A percentile compares a stretch with the other conserved stretches of the same genome.
Evolutionary conservation across 345 rosid species (phyloP).

Genomic region (Populus ilicifolia): DNA sequence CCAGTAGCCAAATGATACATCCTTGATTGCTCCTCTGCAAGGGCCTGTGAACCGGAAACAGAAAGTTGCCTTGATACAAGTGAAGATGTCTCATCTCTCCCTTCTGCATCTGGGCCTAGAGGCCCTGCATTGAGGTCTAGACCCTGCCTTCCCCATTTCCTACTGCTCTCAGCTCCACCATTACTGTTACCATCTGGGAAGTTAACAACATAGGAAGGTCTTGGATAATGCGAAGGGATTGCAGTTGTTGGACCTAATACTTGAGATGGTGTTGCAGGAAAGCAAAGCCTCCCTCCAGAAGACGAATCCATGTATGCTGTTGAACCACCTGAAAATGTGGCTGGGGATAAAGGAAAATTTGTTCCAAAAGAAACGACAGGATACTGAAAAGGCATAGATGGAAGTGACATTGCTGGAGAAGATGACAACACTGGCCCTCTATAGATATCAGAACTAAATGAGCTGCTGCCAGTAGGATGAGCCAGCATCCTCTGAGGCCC

Average conservation of each 20-base stretch:
- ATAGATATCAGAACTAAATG: conserved; percentile 55
- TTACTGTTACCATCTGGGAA: conserved; percentile 52
- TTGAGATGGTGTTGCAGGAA: conserved; percentile 64
- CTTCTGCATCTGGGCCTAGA: conserved; percentile 55
- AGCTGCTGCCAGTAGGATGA: conserved; percentile 45
- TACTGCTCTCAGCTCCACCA: conserved; percentile 40
- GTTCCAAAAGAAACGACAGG: conserved; percentile 56
- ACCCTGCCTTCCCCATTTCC: conserved; percentile 66
- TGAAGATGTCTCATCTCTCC: conserved; percentile 57
- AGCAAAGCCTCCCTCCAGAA: conserved; percentile 56
- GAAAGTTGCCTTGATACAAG: conserved; percentile 49
- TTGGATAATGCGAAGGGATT: conserved; percentile 48
- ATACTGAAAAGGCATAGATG: conserved; percentile 65
- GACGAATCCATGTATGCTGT: conserved; percentile 65
- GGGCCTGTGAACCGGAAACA: conserved; percentile 44
- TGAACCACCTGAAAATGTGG: conserved; percentile 62
- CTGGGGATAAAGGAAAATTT: conserved; percentile 55
- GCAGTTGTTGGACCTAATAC: conserved; percentile 52
- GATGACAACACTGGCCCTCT: conserved; percentile 70
- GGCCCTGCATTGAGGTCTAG: conserved; percentile 90
- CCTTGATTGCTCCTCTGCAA: conserved; percentile 66
- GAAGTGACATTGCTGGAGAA: conserved; percentile 70
- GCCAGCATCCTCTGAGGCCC: conserved; percentile 68
- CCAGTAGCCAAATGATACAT: conserved; percentile 64
- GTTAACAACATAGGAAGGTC: conserved; percentile 56